Evolutionary conservation across 192 early-diverging fungal species (phyloP), one percentile per base, ranked within the genome.

Genomic region (Entomortierella lignicola): DNA sequence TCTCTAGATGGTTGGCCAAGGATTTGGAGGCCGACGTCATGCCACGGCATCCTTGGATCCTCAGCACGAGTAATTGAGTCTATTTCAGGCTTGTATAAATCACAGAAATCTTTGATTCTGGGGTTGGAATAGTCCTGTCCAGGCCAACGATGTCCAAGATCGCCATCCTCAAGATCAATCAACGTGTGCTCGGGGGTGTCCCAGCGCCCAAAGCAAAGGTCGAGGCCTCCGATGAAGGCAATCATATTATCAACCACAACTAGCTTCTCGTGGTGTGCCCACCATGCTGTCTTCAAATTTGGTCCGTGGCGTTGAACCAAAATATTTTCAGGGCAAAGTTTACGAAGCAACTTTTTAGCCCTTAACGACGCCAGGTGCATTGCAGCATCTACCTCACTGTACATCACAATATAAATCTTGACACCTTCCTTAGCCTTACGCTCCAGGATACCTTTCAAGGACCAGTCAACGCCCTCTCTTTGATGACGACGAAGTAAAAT

Each of bases 101-200:
- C 80, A 52, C 81, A 72, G 41, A 91, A 91, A 80, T 96, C 94
- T 63, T 89, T 84, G 70, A 94, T 87, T 1, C 94, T 87, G 30
- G 93, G 91, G 67, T 96, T 96, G 61, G 89, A 89, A 77, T 92
- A 96, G 80, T 96, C 94, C 80, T 94, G 90, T 4, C 92, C 92
- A 13, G 85, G 83, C 85, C 85, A 86, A 10, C 61, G 48, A 11
- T 48, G 68, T 30, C 82, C 84, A 18, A 83, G 81, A 30, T 73
- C 80, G 26, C 67, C 69, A 37, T 86, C 72, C 32, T 83, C 73
- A 39, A 88, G 56, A 80, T 95, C 94, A 15, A 83, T 83, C 55
- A 95, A 60, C 1, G 88, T 81, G 71, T 96, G 94, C 20, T 86
- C 87, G 11, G 88, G 85, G 4, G 91, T 93, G 72, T 96, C 94